phyloP scores from a whole-genome alignment of 345 rosid genomes.

The Erysimum cheiranthoides region DNA sequence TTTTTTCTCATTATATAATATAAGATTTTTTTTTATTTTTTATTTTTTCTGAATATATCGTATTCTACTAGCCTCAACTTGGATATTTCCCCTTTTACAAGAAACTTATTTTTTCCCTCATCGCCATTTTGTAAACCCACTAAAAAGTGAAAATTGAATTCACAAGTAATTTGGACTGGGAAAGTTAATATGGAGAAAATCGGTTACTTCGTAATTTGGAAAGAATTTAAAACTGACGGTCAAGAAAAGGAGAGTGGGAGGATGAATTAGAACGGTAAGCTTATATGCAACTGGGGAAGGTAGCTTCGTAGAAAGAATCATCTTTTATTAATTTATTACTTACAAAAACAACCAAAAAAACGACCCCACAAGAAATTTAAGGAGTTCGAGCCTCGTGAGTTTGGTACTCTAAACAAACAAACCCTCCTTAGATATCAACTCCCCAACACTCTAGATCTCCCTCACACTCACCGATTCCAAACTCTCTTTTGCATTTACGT shows the following conservation, averaged over 20 bases:
- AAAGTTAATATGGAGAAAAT: neutral
- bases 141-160: too few relatives aligned
- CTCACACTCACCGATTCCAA: conserved; percentile 23
- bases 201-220: conserved; percentile 2
- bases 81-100: too few relatives aligned
- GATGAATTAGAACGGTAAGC: conserved; percentile 24
- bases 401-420: conserved; percentile 9
- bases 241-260: conserved; percentile 18
- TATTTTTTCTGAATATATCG: neutral
- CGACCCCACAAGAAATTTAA: conserved; percentile 17
- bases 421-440: conserved; percentile 51
- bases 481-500: conserved; percentile 40
- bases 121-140: too few relatives aligned
- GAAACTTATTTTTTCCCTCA: too few relatives aligned
- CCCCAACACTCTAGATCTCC: conserved; percentile 35
- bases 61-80: neutral
- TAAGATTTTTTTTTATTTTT: too few relatives aligned
- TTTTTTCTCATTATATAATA: neutral
- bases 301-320: conserved; percentile 33
- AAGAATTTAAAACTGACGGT: conserved; percentile 17
- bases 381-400: conserved; percentile 28
- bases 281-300: conserved; percentile 44
- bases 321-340: neutral
- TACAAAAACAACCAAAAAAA: neutral
- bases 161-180: neutral